Conservation (phyloP, 176 grass and related monocot species). For the Musa beccarii region DNA sequence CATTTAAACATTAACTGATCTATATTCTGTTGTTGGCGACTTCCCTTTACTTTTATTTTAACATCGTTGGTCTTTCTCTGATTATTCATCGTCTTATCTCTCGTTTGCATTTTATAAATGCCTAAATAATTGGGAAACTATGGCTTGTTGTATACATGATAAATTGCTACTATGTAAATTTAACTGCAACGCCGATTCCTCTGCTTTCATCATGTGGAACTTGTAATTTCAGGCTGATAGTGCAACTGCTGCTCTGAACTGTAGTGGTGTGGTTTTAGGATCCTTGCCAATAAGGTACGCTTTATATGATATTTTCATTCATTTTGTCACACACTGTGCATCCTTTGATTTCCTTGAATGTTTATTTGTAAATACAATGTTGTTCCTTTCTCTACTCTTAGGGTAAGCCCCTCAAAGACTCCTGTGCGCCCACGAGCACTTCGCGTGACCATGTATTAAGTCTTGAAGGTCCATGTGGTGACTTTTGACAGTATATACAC, state of each 20-base stretch:
- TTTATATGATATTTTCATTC: neutral
- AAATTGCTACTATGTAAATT: neutral
- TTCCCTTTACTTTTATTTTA: neutral
- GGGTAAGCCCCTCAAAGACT: conserved; percentile 98
- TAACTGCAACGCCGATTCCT: neutral
- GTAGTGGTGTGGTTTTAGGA: conserved; percentile 88
- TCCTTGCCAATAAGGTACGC: conserved; percentile 89
- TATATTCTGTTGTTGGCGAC: neutral
- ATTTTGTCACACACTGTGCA: neutral
- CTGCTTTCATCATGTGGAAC: conserved; percentile 11
- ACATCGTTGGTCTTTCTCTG: neutral
- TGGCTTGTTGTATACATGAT: neutral
- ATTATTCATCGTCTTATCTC: neutral
- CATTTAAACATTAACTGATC: neutral
- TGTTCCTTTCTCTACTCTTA: conserved; percentile 16
- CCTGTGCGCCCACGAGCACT: conserved; percentile 84
- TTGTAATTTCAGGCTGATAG: conserved; percentile 73
- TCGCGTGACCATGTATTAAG: conserved; percentile 60
- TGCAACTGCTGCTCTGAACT: conserved; percentile 95
- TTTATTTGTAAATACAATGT: neutral
- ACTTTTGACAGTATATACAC: conserved; percentile 60
- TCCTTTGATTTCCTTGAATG: neutral
- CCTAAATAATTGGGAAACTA: no score
- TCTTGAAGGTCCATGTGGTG: conserved; percentile 65
- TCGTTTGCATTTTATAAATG: neutral